Conservation (phyloP, 78 protist genomes). For the Dictyostelium brefeldianum region DNA sequence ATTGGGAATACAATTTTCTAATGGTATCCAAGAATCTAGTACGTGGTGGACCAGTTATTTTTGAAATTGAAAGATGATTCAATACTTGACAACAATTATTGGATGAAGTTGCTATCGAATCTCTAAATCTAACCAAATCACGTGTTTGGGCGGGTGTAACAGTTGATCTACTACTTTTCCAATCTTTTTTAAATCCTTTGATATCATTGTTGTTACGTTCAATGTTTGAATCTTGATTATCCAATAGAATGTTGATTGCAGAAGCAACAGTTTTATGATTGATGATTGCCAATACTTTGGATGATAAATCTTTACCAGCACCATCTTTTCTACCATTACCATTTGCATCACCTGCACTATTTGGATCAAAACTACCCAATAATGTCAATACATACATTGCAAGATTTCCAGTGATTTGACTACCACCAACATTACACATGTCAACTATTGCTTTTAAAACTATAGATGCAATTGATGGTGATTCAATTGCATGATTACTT, state of each 20-base stretch:
- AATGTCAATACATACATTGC: background rate
- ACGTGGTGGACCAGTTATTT: conserved; percentile 3
- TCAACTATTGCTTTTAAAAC: conserved; percentile 1
- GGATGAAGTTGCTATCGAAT: background rate
- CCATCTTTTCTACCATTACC: too few species aligned
- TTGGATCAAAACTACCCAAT: background rate
- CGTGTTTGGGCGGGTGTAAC: background rate
- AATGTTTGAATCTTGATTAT: conserved; percentile 1
- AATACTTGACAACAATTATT: background rate
- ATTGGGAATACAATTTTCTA: conserved; percentile 20
- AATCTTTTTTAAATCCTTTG: conserved; percentile 14
- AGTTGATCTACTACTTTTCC: background rate
- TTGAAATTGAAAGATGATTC: background rate
- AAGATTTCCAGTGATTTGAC: conserved; percentile 1
- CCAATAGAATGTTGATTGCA: background rate
- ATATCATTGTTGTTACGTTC: background rate
- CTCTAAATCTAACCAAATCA: background rate
- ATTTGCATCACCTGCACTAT: background rate
- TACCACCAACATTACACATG: background rate
- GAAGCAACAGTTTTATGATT: background rate
- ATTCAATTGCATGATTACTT: background rate
- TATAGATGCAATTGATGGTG: conserved; percentile 1
- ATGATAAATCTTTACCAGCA: background rate
- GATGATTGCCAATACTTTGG: conserved; percentile 6
- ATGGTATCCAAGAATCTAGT: conserved; percentile 28